Percentiles rank a stretch among this genome's conserved stretches.
Evolutionary conservation across 768 basidiomycete species (phyloP).

Genomic region (Hygrocybe coccinea): DNA sequence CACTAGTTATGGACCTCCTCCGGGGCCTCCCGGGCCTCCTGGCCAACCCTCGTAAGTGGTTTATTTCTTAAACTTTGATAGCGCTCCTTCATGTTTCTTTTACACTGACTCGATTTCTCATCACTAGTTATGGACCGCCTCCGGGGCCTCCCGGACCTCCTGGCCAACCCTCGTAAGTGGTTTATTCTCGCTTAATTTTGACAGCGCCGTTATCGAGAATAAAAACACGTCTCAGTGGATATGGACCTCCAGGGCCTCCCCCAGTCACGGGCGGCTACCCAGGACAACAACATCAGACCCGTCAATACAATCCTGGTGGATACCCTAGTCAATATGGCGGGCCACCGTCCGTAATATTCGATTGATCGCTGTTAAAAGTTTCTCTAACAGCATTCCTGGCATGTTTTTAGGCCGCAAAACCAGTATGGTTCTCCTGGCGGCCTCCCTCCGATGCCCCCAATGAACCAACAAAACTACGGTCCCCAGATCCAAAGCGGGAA

Average conservation of each 20-base stretch:
- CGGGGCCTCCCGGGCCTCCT: conserved; percentile 6
- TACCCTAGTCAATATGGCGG: conserved; percentile 28
- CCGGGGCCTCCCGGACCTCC: conserved; percentile 9
- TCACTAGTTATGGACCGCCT: conserved; percentile 20
- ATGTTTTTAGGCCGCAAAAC: conserved; percentile 11
- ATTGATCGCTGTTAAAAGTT: neutral
- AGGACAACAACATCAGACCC: conserved; percentile 42
- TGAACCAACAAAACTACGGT: conserved; percentile 57
- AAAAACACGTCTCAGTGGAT: conserved; percentile 7
- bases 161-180: conserved; percentile 23
- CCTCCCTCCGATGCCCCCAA: conserved; percentile 48
- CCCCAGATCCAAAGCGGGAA: conserved; percentile 38
- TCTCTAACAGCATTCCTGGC: neutral
- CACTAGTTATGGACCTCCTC: neutral
- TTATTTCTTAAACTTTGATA: neutral
- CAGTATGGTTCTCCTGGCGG: conserved; percentile 26
- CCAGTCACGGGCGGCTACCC: conserved; percentile 36
- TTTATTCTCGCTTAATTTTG: neutral
- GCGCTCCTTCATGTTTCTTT: neutral
- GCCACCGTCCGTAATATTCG: conserved; percentile 12
- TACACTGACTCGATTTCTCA: neutral
- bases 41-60: neutral
- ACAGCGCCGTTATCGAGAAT: neutral
- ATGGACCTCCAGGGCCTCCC: conserved; percentile 26
- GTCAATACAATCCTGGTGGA: conserved; percentile 21